Conservation (phyloP, 345 rosid genomes). For the Chamaenerion angustifolium region DNA sequence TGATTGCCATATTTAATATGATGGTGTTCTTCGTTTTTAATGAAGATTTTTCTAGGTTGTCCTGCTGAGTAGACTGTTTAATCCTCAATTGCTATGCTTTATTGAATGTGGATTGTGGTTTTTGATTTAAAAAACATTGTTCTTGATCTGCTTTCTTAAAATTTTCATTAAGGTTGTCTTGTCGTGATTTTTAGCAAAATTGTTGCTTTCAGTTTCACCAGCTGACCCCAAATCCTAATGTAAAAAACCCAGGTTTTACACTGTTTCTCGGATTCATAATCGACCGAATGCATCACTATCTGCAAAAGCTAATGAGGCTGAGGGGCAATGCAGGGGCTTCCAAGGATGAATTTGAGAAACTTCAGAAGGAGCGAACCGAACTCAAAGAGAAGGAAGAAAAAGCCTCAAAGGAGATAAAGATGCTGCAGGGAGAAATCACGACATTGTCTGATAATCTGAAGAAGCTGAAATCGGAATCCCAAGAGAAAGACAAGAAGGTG, state of each 20-base stretch:
- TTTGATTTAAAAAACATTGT: no score
- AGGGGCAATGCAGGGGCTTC: slow-evolving; percentile 52
- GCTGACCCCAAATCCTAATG: no score
- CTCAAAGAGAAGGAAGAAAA: slow-evolving; percentile 60
- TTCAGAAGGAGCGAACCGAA: slow-evolving; percentile 40
- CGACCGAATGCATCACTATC: slow-evolving; percentile 76
- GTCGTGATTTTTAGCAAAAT: no score
- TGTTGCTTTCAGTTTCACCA: no score
- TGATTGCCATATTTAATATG: no score
- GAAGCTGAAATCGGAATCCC: slow-evolving; percentile 52
- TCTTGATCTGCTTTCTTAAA: no score
- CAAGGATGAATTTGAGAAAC: slow-evolving; percentile 46
- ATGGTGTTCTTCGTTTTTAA: background rate
- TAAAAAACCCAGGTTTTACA: slow-evolving; percentile 44
- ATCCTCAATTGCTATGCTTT: no score
- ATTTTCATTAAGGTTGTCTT: no score
- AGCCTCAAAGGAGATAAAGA: slow-evolving; percentile 41
- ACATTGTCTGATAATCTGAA: slow-evolving; percentile 34
- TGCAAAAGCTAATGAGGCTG: slow-evolving; percentile 42
- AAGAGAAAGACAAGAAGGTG: slow-evolving; percentile 52
- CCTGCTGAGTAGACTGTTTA: background rate
- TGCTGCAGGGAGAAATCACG: slow-evolving; percentile 34
- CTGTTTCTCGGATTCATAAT: slow-evolving; percentile 79
- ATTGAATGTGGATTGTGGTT: no score
- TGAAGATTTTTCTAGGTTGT: background rate